Evolutionary conservation across 768 basidiomycete genomes (phyloP).

Genomic region (Xerocomus brunneocitrinus): DNA sequence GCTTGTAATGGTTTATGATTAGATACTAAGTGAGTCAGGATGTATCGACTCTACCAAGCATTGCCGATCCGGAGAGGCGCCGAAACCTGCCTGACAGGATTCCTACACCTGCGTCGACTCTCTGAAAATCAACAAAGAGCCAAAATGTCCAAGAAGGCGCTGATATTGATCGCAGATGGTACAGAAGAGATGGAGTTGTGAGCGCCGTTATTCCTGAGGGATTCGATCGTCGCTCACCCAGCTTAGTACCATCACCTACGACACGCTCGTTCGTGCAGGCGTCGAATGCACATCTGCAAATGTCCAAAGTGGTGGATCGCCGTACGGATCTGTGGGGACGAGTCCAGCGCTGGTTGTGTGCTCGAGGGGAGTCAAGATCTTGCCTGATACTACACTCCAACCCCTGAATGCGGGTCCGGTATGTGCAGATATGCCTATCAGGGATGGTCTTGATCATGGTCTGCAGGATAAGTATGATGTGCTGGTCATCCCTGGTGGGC

Average conservation of each 20-base stretch:
- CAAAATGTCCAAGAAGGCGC: slow-evolving; percentile 39
- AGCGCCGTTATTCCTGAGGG: slow-evolving; percentile 18
- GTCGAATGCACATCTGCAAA: slow-evolving; percentile 63
- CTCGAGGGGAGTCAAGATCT: slow-evolving; percentile 69
- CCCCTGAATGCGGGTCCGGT: slow-evolving; percentile 45
- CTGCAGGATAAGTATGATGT: slow-evolving; percentile 61
- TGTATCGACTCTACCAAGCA: no score
- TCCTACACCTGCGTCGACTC: slow-evolving; percentile 1
- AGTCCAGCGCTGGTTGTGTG: slow-evolving; percentile 53
- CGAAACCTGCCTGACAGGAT: neutral
- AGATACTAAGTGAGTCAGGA: no score
- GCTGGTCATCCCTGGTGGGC: slow-evolving; percentile 73
- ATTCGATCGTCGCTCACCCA: neutral
- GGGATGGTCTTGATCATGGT: neutral
- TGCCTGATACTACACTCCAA: slow-evolving; percentile 59
- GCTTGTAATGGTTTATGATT: neutral
- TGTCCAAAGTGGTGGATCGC: slow-evolving; percentile 36
- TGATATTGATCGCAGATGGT: slow-evolving; percentile 74
- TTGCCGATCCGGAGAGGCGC: neutral
- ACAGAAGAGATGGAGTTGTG: slow-evolving; percentile 92
- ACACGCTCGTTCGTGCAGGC: slow-evolving; percentile 77
- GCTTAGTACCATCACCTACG: slow-evolving; percentile 61
- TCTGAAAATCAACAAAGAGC: neutral
- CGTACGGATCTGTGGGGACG: slow-evolving; percentile 21
- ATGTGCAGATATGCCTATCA: slow-evolving; percentile 12